These are phyloP conservation scores for Turnera subulata DNA, from an alignment of 345 rosid species.

Conservation along the genomic window DNA sequence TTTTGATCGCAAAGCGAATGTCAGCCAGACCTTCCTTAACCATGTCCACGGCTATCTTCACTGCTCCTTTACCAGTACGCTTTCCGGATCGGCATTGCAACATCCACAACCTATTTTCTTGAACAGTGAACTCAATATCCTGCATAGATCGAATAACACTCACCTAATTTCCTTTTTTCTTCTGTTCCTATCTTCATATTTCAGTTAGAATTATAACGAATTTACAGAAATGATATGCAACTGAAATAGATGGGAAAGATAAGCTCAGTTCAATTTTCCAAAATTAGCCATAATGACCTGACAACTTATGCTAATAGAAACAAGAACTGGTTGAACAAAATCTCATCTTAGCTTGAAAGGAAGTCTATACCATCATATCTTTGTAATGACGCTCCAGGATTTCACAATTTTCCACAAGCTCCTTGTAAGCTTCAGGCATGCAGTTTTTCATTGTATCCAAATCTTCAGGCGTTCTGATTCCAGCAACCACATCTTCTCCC, in stretches of 20 bases:
- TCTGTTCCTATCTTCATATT: background rate
- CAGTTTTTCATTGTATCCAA: constrained; percentile 62
- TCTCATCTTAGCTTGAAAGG: background rate
- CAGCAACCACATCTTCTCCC: constrained; percentile 99
- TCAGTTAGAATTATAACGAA: too few species aligned
- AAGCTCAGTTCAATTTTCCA: background rate
- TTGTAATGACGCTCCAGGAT: constrained; percentile 84
- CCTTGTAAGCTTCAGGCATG: constrained; percentile 81
- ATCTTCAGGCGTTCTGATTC: constrained; percentile 91
- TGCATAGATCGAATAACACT: constrained; percentile 17
- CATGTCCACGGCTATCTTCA: constrained; percentile 93
- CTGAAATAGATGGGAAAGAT: background rate
- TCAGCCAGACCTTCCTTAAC: constrained; percentile 77
- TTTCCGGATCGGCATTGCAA: constrained; percentile 90
- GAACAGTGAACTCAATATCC: constrained; percentile 98
- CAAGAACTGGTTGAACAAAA: background rate
- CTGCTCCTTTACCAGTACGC: constrained; percentile 86
- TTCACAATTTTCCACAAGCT: constrained; percentile 80
- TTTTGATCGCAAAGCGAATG: constrained; percentile 50
- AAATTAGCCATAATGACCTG: too few species aligned
- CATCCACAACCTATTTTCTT: constrained; percentile 96
- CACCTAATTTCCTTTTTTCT: background rate
- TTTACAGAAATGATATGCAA: too few species aligned
- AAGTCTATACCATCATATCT: constrained; percentile 81
- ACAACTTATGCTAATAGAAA: too few species aligned